Base-by-base conservation (phyloP, 345 rosid genomes). In the Tarenaya hassleriana region DNA sequence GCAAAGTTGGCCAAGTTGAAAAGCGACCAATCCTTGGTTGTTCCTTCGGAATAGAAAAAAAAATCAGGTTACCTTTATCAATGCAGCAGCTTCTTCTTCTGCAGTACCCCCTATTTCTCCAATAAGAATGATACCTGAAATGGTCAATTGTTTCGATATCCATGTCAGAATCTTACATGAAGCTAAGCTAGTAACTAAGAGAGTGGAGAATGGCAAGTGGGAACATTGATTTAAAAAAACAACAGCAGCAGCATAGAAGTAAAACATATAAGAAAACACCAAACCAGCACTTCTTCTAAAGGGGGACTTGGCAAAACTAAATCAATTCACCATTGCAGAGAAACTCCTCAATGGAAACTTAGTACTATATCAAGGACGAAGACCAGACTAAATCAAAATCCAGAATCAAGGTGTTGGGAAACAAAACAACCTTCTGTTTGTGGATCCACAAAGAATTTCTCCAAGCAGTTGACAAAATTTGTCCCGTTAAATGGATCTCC, bases 41-140 rank as follows among this genome's bases (percentile, higher is more conserved):
- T 50, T 44, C 35, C 21, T 50, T 24, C 29, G 5, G 29, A 5
- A 24, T 27, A 14, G n/a, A 44, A 29, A 50, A 12, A 39, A n/a
- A 56, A 19, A 47, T 47, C 46, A 2, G 1, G 38, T 56, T 77
- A 84, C 95, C 96, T 76, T 76, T 51, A 91, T 84, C 58, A 82
- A 55, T 53, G 88, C 79, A 54, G 96, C 96, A 11, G 96, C 98
- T 73, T 91, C 96, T 68, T 87, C 98, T 75, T 91, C 96, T 31
- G 98, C 96, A 40, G 98, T 91, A 29, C 96, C 98, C 2, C 98
- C 98, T 12, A 91, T 91, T 66, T 91, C 98, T 54, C 98, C 98
- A 54, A 91, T 91, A 47, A 91, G 82, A 66, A 87, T 10, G 7
- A 87, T 87, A 56, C 98, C 95, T 87, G 86, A 56, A 63, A 59